These are phyloP conservation scores for Gossypium trilobum DNA, from an alignment of 441 rosid species.

Conservation along the genomic window DNA sequence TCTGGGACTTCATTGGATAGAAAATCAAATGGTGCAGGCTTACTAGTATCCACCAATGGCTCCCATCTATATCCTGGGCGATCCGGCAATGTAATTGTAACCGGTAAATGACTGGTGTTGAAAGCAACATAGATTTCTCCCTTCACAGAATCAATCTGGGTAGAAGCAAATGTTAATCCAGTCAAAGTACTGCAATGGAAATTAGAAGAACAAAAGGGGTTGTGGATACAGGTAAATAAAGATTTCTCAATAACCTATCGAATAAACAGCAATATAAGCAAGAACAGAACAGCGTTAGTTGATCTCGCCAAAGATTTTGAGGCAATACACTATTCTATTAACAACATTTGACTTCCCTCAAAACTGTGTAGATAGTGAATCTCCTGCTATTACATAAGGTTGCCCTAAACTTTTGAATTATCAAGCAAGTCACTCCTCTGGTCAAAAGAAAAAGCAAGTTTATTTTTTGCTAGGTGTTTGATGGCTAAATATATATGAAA, in stretches of 20 bases:
- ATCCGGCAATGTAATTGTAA: conserved; percentile 55
- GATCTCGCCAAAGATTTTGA: not conserved
- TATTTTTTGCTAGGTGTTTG: not conserved
- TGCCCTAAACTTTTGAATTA: not conserved
- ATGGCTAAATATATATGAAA: not conserved
- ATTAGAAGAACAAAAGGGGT: not conserved
- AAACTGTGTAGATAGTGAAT: not conserved
- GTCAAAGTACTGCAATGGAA: not conserved
- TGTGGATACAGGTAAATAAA: not conserved
- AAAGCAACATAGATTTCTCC: conserved; percentile 74
- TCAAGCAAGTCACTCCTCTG: too few species aligned
- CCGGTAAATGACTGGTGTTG: conserved; percentile 65
- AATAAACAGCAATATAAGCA: not conserved
- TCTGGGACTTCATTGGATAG: conserved; percentile 46
- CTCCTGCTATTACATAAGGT: not conserved
- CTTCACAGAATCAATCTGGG: conserved; percentile 65
- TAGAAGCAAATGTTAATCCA: not conserved
- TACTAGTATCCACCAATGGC: conserved; percentile 81
- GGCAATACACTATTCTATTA: not conserved
- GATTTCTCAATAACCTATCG: not conserved
- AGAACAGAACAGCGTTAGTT: not conserved
- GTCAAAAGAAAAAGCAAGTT: not conserved
- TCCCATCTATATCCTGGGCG: conserved; percentile 79
- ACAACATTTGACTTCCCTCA: not conserved
- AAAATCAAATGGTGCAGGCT: conserved; percentile 68